These are phyloP conservation scores for Tephrocybe sp. DNA, from an alignment of 768 basidiomycete species.

Conservation along the genomic window DNA sequence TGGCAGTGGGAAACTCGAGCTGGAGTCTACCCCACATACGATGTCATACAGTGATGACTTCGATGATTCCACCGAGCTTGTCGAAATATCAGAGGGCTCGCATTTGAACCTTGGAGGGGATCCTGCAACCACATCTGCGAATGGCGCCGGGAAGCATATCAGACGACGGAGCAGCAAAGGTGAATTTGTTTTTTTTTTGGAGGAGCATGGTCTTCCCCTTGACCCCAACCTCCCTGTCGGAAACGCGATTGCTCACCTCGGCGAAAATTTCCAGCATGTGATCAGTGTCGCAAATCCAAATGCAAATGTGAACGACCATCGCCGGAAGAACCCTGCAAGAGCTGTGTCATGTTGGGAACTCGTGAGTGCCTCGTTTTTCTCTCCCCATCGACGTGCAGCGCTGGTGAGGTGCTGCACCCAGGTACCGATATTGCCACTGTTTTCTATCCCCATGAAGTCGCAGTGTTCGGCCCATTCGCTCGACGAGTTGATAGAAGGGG, in stretches of 20 bases:
- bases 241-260: constrained; percentile 12
- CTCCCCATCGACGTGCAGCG: constrained; percentile 11
- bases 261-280: constrained; percentile 57
- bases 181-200: constrained; percentile 27
- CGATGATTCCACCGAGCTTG: constrained; percentile 57
- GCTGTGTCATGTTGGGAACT: constrained; percentile 71
- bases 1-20: constrained; percentile 17
- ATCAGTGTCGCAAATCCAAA: constrained; percentile 87
- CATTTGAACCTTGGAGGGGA: constrained; percentile 18
- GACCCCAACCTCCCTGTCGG: background rate
- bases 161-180: constrained; percentile 80
- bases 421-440: constrained; percentile 2
- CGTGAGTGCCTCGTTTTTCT: constrained; percentile 39
- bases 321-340: constrained; percentile 68
- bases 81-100: constrained; percentile 38
- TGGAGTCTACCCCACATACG: constrained; percentile 20
- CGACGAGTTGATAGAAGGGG: background rate
- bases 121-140: constrained; percentile 26
- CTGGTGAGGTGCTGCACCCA: background rate
- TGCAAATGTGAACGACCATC: constrained; percentile 81
- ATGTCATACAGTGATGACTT: constrained; percentile 62
- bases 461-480: background rate
- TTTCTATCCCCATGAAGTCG: constrained; percentile 7
- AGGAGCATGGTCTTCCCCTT: too few relatives aligned
- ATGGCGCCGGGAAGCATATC: constrained; percentile 39